A percentile compares a stretch with the other conserved stretches of the same genome.
Conservation (phyloP, 106 monocot species). For the Platanthera zijinensis region DNA sequence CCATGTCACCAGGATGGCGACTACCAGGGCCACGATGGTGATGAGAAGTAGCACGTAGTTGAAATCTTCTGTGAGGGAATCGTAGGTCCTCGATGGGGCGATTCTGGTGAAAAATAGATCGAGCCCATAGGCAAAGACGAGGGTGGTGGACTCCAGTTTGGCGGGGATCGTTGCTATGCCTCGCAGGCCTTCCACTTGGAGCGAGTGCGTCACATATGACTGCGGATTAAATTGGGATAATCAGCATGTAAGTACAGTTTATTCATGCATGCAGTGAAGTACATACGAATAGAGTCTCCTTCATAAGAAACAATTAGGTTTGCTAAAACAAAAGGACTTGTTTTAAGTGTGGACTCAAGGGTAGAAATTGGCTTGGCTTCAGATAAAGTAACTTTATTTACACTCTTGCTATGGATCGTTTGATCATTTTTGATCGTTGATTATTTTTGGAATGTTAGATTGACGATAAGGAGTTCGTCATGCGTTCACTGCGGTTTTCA, state of each 20-base stretch:
- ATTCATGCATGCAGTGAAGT: too few relatives aligned
- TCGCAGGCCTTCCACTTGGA: slow-evolving; percentile 90
- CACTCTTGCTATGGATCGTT: too few relatives aligned
- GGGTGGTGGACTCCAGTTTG: slow-evolving; percentile 83
- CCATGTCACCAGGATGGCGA: slow-evolving; percentile 83
- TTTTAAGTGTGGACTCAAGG: too few relatives aligned
- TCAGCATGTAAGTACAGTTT: not conserved
- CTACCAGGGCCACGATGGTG: slow-evolving; percentile 75
- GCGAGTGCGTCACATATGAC: slow-evolving; percentile 89
- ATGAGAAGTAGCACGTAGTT: slow-evolving; percentile 86
- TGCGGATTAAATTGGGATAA: slow-evolving; percentile 10
- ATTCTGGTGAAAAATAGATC: slow-evolving; percentile 88
- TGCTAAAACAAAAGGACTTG: too few relatives aligned
- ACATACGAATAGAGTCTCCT: not conserved
- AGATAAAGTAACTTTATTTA: too few relatives aligned
- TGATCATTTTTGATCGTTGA: too few relatives aligned
- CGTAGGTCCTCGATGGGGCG: slow-evolving; percentile 95
- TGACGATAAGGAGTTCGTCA: too few relatives aligned
- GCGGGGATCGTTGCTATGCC: slow-evolving; percentile 69
- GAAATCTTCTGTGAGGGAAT: slow-evolving; percentile 97
- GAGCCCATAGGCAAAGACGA: slow-evolving; percentile 80
- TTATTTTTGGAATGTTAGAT: too few relatives aligned
- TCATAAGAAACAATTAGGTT: not conserved
- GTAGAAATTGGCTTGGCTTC: too few relatives aligned
- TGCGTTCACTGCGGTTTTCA: too few relatives aligned